phyloP scores from a whole-genome alignment of 495 filamentous ascomycete genomes.

The Clohesyomyces aquaticus region DNA sequence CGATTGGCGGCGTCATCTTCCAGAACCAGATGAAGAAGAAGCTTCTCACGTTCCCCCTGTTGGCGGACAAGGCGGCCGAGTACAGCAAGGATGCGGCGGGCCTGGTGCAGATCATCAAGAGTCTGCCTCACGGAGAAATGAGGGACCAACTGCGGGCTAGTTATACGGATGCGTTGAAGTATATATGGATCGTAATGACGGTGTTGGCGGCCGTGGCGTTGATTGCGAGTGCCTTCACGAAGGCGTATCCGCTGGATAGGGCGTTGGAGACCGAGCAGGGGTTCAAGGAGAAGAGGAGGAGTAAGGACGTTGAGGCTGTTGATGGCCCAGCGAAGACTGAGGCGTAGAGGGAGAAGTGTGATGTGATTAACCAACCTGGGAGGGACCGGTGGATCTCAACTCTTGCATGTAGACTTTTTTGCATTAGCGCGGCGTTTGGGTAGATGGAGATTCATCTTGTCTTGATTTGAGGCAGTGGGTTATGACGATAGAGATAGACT shows the following conservation, averaged over 20 bases:
- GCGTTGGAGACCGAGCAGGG: conserved; percentile 47
- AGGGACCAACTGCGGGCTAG: conserved; percentile 45
- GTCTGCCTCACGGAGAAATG: conserved; percentile 40
- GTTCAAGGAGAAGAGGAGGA: conserved; percentile 45
- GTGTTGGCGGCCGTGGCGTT: conserved; percentile 56
- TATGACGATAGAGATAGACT: conserved; percentile 7
- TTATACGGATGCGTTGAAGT: conserved; percentile 48
- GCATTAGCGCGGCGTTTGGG: conserved; percentile 24
- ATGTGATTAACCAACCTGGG: too few species aligned
- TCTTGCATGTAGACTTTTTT: too few species aligned
- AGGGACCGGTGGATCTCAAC: too few species aligned
- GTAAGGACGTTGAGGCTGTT: conserved; percentile 25
- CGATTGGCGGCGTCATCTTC: conserved; percentile 62
- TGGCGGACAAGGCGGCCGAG: conserved; percentile 44
- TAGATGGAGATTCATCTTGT: conserved; percentile 6
- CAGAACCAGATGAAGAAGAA: conserved; percentile 59
- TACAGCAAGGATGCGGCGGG: conserved; percentile 54
- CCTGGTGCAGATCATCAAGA: conserved; percentile 52
- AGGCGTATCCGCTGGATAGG: conserved; percentile 47
- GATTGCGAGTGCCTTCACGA: conserved; percentile 54
- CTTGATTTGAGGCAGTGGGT: too few species aligned
- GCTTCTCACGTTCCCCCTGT: conserved; percentile 44
- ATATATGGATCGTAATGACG: conserved; percentile 52
- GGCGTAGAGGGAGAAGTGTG: background rate
- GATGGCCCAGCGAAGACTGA: background rate